phyloP scores from a whole-genome alignment of 441 rosid genomes.

The Dalechampia spathulata region DNA sequence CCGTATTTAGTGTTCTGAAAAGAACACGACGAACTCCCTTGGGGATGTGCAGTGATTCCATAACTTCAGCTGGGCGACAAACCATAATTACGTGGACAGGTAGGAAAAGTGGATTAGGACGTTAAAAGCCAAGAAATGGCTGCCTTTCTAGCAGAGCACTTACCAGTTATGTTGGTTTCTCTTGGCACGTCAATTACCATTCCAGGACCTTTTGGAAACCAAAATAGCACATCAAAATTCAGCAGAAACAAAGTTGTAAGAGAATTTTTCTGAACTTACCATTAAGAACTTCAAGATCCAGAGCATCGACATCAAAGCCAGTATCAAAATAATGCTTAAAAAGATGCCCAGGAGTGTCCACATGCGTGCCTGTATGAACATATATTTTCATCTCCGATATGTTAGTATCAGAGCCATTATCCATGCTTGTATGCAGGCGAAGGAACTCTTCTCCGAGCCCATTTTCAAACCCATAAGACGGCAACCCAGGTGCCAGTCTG shows the following conservation, averaged over 20 bases:
- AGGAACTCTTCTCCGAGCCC: too few species aligned
- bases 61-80: too few species aligned
- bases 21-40: too few species aligned
- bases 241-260: neutral
- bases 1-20: too few species aligned
- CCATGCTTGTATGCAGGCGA: too few species aligned
- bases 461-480: slow-evolving; percentile 19
- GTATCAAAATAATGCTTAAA: slow-evolving; percentile 40
- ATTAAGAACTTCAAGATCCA: slow-evolving; percentile 32
- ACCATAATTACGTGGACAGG: too few species aligned
- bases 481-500: slow-evolving; percentile 21
- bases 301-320: slow-evolving; percentile 41
- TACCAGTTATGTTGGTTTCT: slow-evolving; percentile 47
- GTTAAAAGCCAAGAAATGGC: too few species aligned
- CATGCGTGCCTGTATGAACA: slow-evolving; percentile 44
- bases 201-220: slow-evolving; percentile 34
- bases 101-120: too few species aligned
- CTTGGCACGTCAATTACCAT: slow-evolving; percentile 46
- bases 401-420: too few species aligned
- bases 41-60: too few species aligned
- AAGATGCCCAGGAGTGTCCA: slow-evolving; percentile 47
- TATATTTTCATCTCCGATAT: too few species aligned
- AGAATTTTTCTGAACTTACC: neutral
- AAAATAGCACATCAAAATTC: neutral
- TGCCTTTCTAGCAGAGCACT: slow-evolving; percentile 1